Evolutionary conservation across 805 yeast genomes (phyloP).

Genomic region (Scheffersomyces amazonensis): DNA sequence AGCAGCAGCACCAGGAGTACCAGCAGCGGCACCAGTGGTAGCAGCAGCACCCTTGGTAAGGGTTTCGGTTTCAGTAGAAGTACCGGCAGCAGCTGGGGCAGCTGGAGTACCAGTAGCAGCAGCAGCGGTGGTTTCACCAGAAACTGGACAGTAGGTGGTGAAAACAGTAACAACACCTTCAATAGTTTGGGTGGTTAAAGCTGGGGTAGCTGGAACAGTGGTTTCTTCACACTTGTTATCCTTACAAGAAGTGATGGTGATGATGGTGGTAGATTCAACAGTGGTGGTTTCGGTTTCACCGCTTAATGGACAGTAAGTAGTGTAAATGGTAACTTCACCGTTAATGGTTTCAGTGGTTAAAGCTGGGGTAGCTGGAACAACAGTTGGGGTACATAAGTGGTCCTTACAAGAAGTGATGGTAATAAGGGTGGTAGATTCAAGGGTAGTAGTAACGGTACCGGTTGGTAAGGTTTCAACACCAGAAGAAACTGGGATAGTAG

Average conservation of each 20-base stretch:
- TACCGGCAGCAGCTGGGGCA: conserved; percentile 9
- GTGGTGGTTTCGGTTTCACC: conserved; percentile 9
- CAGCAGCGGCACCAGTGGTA: conserved; percentile 7
- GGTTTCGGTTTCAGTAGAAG: no score
- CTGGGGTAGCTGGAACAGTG: conserved; percentile 23
- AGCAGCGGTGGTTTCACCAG: conserved; percentile 11
- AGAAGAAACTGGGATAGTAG: conserved; percentile 6
- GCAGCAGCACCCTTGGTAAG: conserved; percentile 7
- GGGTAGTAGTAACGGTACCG: conserved; percentile 8
- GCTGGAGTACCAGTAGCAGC: conserved; percentile 9
- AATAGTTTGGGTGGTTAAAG: conserved; percentile 18
- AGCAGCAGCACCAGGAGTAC: conserved; percentile 12
- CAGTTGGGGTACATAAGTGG: conserved; percentile 25
- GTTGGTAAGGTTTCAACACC: conserved; percentile 9
- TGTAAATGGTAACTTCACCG: conserved; percentile 32
- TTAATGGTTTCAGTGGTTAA: conserved; percentile 18
- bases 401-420: conserved; percentile 34
- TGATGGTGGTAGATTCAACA: conserved; percentile 24
- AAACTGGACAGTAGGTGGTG: conserved; percentile 35
- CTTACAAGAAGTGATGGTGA: conserved; percentile 36
- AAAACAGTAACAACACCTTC: conserved; percentile 30
- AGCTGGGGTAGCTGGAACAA: conserved; percentile 23
- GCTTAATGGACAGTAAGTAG: conserved; percentile 34
- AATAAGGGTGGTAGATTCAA: conserved; percentile 11
- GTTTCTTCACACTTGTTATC: conserved; percentile 28